Base-by-base conservation (phyloP, 306 rosid genomes). In the Cyclanthera cordifolia region DNA sequence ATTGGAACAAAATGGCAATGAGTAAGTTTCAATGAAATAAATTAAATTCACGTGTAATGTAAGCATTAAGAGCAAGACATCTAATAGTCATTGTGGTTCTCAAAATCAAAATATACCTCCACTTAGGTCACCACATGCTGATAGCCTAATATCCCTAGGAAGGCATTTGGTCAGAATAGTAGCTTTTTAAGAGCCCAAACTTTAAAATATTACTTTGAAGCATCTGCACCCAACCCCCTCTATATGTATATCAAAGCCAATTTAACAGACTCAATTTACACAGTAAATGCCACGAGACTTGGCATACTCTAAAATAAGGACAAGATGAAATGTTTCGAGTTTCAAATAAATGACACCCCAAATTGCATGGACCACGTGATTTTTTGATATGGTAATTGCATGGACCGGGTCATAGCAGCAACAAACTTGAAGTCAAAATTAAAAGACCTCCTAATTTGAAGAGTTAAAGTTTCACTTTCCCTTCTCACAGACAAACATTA, bases 81-180 rank as follows among this genome's bases (percentile, higher is more conserved):
- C 34, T 23, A 43, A 23, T 43, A 45, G 12, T 41, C 34, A 65
- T 45, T 23, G 8, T 10, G 69, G 69, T 41, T 45, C 70, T 37
- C 54, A 65, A 45, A 64, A 64, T 41, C 52, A 64, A 64, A 61
- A 64, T 5, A 34, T 20, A 21, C 28, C 6, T 65, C 54, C 70
- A 45, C 15, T 13, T 23, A 13, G 70, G 53, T 46, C 70, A 65
- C 39, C 14, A 20, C 37, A 65, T 65, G 54, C 47, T 10, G 23
- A 65, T 23, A 17, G 46, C 39, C 70, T n/a, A n/a, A n/a, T n/a
- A n/a, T n/a, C n/a, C n/a, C 32, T 45, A 43, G 7, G 15, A 30
- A 45, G 39, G 21, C 39, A 45, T 65, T 65, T 21, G 20, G 49
- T 64, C 28, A 64, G 46, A 65, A 14, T 45, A 24, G 23, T 45